These are phyloP conservation scores for Lepidopterella palustris DNA, from an alignment of 495 filamentous ascomycete genomes.

Conservation along the genomic window DNA sequence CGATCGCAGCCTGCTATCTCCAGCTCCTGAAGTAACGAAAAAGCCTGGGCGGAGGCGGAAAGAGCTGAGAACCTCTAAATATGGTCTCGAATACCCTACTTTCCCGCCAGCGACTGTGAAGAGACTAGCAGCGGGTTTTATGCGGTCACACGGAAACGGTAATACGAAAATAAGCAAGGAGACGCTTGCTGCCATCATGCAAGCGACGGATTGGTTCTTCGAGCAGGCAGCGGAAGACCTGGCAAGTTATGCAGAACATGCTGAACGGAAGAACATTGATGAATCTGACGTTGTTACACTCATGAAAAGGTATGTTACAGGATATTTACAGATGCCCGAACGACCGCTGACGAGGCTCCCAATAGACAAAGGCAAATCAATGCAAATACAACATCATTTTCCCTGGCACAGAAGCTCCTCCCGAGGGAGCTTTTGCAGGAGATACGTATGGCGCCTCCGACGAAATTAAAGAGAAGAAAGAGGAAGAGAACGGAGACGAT, in stretches of 20 bases:
- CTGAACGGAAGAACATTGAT: conserved; percentile 75
- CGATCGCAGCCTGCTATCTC: conserved; percentile 23
- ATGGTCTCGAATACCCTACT: conserved; percentile 69
- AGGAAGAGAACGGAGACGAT: conserved; percentile 38
- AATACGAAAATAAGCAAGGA: conserved; percentile 65
- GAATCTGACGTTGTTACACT: conserved; percentile 75
- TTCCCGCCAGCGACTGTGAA: conserved; percentile 65
- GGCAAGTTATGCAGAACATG: conserved; percentile 71
- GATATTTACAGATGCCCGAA: conserved; percentile 24
- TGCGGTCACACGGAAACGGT: conserved; percentile 51
- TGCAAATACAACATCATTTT: conserved; percentile 67
- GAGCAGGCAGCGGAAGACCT: conserved; percentile 77
- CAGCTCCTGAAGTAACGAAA: conserved; percentile 11
- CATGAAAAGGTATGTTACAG: conserved; percentile 65
- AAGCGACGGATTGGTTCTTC: conserved; percentile 83
- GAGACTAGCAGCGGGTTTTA: conserved; percentile 65
- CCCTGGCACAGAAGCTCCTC: conserved; percentile 72
- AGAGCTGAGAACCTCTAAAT: conserved; percentile 56
- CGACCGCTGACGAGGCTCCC: conserved; percentile 10
- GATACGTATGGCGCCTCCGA: conserved; percentile 63
- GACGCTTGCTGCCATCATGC: conserved; percentile 63
- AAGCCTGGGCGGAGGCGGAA: conserved; percentile 40
- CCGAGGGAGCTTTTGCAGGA: conserved; percentile 78
- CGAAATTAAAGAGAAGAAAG: conserved; percentile 31
- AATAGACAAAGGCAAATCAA: conserved; percentile 72